Evolutionary conservation across 257 asterid genomes (phyloP), one percentile per base, ranked within the genome.

Genomic region (Datura wrightii): DNA sequence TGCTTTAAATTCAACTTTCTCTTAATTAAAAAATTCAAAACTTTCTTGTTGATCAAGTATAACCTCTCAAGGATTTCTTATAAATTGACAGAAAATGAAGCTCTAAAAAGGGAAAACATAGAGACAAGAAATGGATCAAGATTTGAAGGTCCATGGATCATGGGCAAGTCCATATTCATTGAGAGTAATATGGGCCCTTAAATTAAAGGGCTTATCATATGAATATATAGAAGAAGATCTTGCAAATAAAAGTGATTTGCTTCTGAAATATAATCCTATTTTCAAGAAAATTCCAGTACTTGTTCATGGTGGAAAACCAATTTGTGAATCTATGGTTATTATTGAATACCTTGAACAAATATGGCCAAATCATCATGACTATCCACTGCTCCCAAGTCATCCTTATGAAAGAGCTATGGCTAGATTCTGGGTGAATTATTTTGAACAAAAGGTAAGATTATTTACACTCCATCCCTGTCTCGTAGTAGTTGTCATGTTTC

Each of bases 321-420:
- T 85, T 14, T 79, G 46, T 79, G 87, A 85, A 63, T 85, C 87
- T 60, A n/a, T 63, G 8, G 59, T 79, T 2, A 85, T 85, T 37
- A 81, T 85, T 53, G 84, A 79, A 31, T 85, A 79, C n/a, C 44
- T 84, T 46, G 87, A 84, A 24, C 84, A 84, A 66, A 53, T 74
- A 10, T 65, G 62, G 84, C 87, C 84, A 34, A 76, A 24, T 42
- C 46, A 79, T 24, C 31, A 24, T 24, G 31, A 24, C 14, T 76
- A 84, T 63, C 87, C 87, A 4, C 53, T 84, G 80, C 34, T 84
- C 31, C 84, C 87, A 8, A 66, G 6, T 46, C 72, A 84, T 84
- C 66, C 84, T 6, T 46, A 79, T 41, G 81, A 79, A 24, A 79
- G 70, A 85, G 84, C 80, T 53, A 31, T 39, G 37, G 84, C 87